Evolutionary conservation across 108 stramenopile genomes (phyloP), one percentile per base, ranked within the genome.

Genomic region (Cyclotella choctawhatcheeana): DNA sequence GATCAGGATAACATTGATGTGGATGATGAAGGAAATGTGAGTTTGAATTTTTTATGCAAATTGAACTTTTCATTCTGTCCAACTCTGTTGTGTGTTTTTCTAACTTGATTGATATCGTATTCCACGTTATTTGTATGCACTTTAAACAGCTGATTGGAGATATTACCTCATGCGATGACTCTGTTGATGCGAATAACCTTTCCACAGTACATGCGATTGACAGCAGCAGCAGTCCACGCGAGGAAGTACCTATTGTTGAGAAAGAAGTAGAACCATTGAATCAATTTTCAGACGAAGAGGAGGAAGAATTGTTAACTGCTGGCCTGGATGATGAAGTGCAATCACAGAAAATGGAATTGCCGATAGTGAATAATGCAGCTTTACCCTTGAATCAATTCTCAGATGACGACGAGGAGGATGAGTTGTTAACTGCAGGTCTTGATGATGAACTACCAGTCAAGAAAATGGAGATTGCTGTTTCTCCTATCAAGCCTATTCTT

Each of bases 1-100:
- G 78, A 72, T 31, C 87, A 89, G 54, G 90, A 93, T 37, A 75
- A 88, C 45, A 67, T 88, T 64, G 72, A 60, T 0, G 86, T 93
- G 31, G 86, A 79, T 47, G 89, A 81, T 64, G 79, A 81, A 30
- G 79, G 79, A 29, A 81, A 81, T 52, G 77, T 79, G 45, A 79
- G 77, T 71, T 14, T 0, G 6, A 8, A 0, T 30, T 71, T 14
- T 5, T 47, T 34, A 29, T 44, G 53, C 7, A 21, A 14, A 21
- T 2, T 27, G n/a, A 13, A 18, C 44, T 13, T 22, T 44, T n/a
- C 17, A 33, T 54, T 25, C 13, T 31, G 0, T 54, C 21, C 22
- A 22, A 14, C 7, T 7, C 29, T 16, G 17, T 74, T 43, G 30
- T 56, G n/a, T 30, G 2, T 27, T 8, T 0, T 34, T 34, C 58